Percentiles rank a stretch among this genome's conserved stretches.
Conservation (phyloP, 129 eudicot species). For the Tagetes patula region DNA sequence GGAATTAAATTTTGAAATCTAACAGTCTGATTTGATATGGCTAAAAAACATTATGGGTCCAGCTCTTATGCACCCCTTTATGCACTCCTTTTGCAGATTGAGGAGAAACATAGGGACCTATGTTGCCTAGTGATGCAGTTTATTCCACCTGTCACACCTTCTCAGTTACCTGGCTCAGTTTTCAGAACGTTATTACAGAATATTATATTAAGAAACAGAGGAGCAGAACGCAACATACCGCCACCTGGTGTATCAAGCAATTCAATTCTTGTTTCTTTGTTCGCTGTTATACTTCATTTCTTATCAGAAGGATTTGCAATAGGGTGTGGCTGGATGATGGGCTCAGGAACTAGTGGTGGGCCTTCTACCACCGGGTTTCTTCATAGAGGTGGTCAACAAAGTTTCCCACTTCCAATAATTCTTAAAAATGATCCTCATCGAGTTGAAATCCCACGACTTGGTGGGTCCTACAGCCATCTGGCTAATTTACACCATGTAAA, state of each 20-base stretch:
- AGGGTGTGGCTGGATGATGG: constrained; percentile 65
- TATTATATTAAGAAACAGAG: constrained; percentile 71
- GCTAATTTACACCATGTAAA: constrained; percentile 55
- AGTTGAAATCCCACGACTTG: constrained; percentile 77
- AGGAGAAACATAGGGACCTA: constrained; percentile 96
- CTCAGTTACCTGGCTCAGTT: constrained; percentile 88
- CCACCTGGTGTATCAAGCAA: constrained; percentile 83
- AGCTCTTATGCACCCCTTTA: background rate
- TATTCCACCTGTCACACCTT: constrained; percentile 84
- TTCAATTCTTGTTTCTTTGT: constrained; percentile 83
- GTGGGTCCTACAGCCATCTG: constrained; percentile 82
- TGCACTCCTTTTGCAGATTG: constrained; percentile 62
- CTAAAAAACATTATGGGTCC: constrained; percentile 11
- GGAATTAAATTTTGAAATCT: background rate
- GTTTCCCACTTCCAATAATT: constrained; percentile 78
- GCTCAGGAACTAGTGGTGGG: constrained; percentile 44
- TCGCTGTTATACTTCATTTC: constrained; percentile 76
- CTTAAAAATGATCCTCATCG: constrained; percentile 84
- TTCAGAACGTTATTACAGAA: constrained; percentile 79
- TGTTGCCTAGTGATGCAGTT: constrained; percentile 86
- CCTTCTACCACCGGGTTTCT: constrained; percentile 66
- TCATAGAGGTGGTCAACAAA: constrained; percentile 93
- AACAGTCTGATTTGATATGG: background rate
- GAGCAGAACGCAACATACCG: constrained; percentile 84
- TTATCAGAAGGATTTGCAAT: constrained; percentile 80